Base-by-base conservation (phyloP, 306 rosid genomes). In the Fragaria ananassa region DNA sequence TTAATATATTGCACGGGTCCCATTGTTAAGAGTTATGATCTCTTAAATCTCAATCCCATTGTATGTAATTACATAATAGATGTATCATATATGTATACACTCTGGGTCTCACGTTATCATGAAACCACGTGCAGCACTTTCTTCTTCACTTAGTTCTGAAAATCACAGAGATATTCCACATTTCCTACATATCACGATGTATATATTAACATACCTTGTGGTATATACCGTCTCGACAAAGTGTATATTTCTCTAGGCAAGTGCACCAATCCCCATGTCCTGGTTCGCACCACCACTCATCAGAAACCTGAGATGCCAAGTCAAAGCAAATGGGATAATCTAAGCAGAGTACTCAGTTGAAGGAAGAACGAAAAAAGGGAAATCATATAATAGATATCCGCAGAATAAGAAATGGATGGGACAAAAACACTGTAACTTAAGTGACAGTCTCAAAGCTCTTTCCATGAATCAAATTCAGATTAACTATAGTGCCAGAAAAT, bases 231-330 rank as follows among this genome's bases (percentile, higher is more conserved):
- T 94, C 98, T 79, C 95, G 91, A 86, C 95, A 89, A 47, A 94
- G 89, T 53, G 83, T 86, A 76, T 92, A 94, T 82, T 82, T 88
- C 86, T 94, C 98, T 62, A 94, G 89, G 85, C 97, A 92, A 72
- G 95, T 92, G 82, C 85, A 78, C 98, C 97, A 92, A 88, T 92
- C 95, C 81, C 98, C 98, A 76, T 94, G 98, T 79, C 98, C 98
- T 41, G 96, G 98, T 90, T 92, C 93, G 76, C 90, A 94, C 97
- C 97, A 94, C 97, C 98, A 94, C 78, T 94, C 88, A 80, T 92
- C 95, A 8, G 96, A 86, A 78, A 94, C 98, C 97, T 94, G 80
- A 77, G 78, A 76, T 21, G 72, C 63, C 68, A 70, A 75, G 44
- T 70, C 23, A 27, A 53, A 76, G 68, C 1, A 57, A 67, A 19